Percentiles rank a stretch among this genome's conserved stretches.
These are phyloP conservation scores for Mrakia blollopis DNA, from an alignment of 768 basidiomycete species.

Conservation along the genomic window DNA sequence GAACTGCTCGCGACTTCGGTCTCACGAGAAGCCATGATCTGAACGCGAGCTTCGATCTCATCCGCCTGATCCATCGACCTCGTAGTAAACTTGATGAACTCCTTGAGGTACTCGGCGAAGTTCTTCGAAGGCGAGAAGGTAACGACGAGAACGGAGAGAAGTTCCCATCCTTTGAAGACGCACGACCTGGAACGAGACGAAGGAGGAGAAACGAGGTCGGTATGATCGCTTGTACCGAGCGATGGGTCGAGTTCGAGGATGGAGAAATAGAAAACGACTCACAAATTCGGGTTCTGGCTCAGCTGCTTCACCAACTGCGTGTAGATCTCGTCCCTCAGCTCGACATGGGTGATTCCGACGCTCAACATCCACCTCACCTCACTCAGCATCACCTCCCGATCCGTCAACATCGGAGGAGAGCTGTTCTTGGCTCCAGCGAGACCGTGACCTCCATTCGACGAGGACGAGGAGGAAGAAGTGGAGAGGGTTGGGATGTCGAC, in stretches of 20 bases:
- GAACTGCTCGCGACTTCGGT: background rate
- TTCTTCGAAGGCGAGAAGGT: constrained; percentile 92
- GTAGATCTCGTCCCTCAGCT: constrained; percentile 87
- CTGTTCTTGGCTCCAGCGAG: background rate
- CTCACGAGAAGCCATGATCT: constrained; percentile 65
- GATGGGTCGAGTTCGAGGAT: background rate
- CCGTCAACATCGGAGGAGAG: constrained; percentile 40
- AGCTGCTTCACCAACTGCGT: constrained; percentile 91
- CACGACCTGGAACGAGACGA: constrained; percentile 58
- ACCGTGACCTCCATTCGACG: background rate
- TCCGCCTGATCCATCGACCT: constrained; percentile 8
- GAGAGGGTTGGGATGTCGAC: constrained; percentile 34
- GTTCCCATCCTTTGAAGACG: constrained; percentile 85
- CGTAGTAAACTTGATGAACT: constrained; percentile 61
- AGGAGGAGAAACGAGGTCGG: background rate
- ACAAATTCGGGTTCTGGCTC: constrained; percentile 73
- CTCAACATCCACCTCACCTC: constrained; percentile 82
- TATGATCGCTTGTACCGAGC: background rate
- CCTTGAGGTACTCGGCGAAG: constrained; percentile 74
- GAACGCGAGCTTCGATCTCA: constrained; percentile 8
- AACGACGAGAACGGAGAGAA: constrained; percentile 81
- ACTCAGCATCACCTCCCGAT: constrained; percentile 51
- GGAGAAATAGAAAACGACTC: constrained; percentile 43
- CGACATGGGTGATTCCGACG: constrained; percentile 71
- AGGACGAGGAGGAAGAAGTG: background rate